Conservation (phyloP, 2,329 filamentous ascomycete species). For the Thelonectria blattea region DNA sequence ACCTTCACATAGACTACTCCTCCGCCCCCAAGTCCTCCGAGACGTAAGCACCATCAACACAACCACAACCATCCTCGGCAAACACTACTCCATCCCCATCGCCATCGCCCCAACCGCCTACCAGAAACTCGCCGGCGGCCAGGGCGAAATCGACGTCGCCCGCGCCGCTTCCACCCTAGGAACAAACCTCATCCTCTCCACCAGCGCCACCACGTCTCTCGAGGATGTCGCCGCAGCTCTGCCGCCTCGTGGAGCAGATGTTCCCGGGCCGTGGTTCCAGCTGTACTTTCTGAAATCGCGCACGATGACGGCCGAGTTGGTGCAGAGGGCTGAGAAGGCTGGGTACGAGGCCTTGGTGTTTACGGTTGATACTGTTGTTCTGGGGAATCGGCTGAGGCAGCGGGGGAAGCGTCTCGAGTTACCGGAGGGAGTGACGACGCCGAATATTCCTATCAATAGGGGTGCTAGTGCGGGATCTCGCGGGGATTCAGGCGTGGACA, state of each 20-base stretch:
- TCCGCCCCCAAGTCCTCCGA: slow-evolving; percentile 22
- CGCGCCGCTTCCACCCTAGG: slow-evolving; percentile 33
- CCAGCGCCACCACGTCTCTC: slow-evolving; percentile 35
- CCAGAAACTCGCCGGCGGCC: slow-evolving; percentile 37
- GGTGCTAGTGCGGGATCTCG: neutral
- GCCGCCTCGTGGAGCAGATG: slow-evolving; percentile 13
- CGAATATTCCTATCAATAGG: slow-evolving; percentile 21
- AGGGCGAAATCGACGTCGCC: slow-evolving; percentile 39
- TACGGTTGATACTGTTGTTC: slow-evolving; percentile 39
- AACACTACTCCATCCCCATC: slow-evolving; percentile 34
- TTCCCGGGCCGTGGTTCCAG: slow-evolving; percentile 32
- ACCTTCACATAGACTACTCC: slow-evolving; percentile 1
- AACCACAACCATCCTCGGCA: slow-evolving; percentile 13
- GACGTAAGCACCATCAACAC: slow-evolving; percentile 32
- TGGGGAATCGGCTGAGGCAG: slow-evolving; percentile 41
- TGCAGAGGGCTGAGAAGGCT: slow-evolving; percentile 36
- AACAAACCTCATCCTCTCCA: slow-evolving; percentile 38
- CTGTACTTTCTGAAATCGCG: slow-evolving; percentile 15
- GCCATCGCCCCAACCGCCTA: slow-evolving; percentile 40
- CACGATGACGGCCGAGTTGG: slow-evolving; percentile 29
- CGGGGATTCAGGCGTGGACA: slow-evolving; percentile 8
- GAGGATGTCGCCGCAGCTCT: slow-evolving; percentile 37
- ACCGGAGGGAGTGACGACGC: slow-evolving; percentile 30
- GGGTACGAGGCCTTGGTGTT: slow-evolving; percentile 40
- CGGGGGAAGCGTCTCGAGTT: slow-evolving; percentile 34